Evolutionary conservation across 2,329 filamentous ascomycete genomes (phyloP).

Genomic region (Drechslerella stenobrocha): DNA sequence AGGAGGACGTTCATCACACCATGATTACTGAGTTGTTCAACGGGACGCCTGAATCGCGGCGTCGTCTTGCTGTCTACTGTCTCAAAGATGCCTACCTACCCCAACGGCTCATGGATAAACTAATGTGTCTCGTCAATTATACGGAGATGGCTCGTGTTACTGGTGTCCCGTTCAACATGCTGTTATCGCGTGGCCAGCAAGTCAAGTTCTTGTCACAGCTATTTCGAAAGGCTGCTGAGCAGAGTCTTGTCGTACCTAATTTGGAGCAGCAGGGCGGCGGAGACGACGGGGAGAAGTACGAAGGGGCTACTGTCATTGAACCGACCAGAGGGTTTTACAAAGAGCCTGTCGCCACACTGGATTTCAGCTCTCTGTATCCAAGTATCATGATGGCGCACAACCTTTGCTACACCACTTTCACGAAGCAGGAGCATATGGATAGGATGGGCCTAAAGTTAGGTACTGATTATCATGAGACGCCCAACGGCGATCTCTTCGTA

Average conservation of each 20-base stretch:
- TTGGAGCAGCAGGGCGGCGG: conserved; percentile 66
- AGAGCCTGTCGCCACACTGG: conserved; percentile 90
- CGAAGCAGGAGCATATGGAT: conserved; percentile 77
- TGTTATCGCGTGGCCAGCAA: conserved; percentile 89
- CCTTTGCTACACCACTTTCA: conserved; percentile 90
- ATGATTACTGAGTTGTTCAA: conserved; percentile 99
- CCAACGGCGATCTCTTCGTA: conserved; percentile 90
- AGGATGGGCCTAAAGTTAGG: conserved; percentile 78
- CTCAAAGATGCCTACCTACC: conserved; percentile 96
- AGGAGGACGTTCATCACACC: conserved; percentile 97
- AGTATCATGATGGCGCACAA: conserved; percentile 99
- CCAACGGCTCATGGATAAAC: conserved; percentile 91
- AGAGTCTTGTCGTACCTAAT: conserved; percentile 93
- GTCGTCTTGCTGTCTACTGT: conserved; percentile 91
- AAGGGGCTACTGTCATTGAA: conserved; percentile 97
- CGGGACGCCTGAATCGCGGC: conserved; percentile 86
- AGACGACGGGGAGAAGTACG: conserved; percentile 77
- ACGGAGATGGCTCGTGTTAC: conserved; percentile 99
- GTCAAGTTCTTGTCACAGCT: conserved; percentile 97
- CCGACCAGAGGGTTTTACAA: conserved; percentile 91
- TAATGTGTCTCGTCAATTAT: conserved; percentile 98
- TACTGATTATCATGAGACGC: conserved; percentile 94
- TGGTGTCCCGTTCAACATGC: conserved; percentile 93
- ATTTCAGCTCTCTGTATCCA: conserved; percentile 97
- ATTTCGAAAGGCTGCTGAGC: conserved; percentile 89